These are phyloP conservation scores for Sporothrix sp. DNA, from an alignment of 2,329 filamentous ascomycete species.

Conservation along the genomic window DNA sequence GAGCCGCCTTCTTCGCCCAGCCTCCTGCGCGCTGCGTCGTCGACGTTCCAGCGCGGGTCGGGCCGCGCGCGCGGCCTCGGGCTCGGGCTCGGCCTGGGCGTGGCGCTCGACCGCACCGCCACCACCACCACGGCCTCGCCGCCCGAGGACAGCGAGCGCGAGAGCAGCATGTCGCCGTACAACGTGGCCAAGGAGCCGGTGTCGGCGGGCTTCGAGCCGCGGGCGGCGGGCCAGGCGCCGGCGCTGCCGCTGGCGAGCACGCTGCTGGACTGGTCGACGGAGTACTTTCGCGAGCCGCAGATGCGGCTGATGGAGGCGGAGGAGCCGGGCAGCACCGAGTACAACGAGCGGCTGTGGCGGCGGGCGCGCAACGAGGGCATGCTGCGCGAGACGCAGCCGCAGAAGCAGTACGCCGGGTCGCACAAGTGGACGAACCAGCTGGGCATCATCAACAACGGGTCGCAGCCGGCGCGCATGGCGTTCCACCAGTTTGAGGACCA, in stretches of 20 bases:
- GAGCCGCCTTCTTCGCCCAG: slow-evolving; percentile 23
- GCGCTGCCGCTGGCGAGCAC: slow-evolving; percentile 67
- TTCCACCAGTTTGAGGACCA: slow-evolving; percentile 98
- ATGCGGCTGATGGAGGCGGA: slow-evolving; percentile 96
- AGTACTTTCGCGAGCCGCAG: slow-evolving; percentile 95
- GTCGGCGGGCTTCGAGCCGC: slow-evolving; percentile 63
- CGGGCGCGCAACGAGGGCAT: slow-evolving; percentile 88
- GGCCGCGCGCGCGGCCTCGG: slow-evolving; percentile 4
- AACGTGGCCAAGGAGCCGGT: slow-evolving; percentile 66
- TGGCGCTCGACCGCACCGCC: no score
- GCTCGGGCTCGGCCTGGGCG: slow-evolving; percentile 26
- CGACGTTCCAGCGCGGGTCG: slow-evolving; percentile 18
- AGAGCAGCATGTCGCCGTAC: slow-evolving; percentile 58
- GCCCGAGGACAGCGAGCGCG: slow-evolving; percentile 65
- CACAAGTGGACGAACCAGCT: slow-evolving; percentile 79
- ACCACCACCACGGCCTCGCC: slow-evolving; percentile 43
- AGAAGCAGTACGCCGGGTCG: slow-evolving; percentile 78
- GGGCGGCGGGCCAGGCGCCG: slow-evolving; percentile 49
- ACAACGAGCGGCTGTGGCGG: slow-evolving; percentile 90
- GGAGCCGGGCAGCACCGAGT: slow-evolving; percentile 90
- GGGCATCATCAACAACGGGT: slow-evolving; percentile 78
- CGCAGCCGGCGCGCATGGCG: slow-evolving; percentile 83
- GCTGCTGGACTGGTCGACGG: slow-evolving; percentile 92
- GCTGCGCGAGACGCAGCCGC: slow-evolving; percentile 81
- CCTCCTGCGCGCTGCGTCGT: slow-evolving; percentile 30